Evolutionary conservation across 1,284 basidiomycete species (phyloP), one percentile per base, ranked within the genome.

Genomic region (Cryptococcus floricola): DNA sequence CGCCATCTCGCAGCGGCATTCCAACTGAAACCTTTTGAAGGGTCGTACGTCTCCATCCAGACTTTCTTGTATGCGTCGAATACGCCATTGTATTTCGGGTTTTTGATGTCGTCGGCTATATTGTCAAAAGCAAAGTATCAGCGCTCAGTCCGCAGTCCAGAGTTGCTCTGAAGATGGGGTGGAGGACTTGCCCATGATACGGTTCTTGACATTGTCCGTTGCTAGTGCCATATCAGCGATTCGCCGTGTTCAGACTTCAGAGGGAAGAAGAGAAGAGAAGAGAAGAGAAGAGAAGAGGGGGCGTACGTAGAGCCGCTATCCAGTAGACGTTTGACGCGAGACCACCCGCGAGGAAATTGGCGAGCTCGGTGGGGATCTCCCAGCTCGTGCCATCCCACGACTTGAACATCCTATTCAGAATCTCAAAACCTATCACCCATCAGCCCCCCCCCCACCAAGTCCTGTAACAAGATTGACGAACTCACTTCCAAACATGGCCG

Each of bases 401-500:
- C 49, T 62, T 60, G 63, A 77, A 77, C 48, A 72, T 48, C 23
- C 76, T 63, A 58, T 76, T 76, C 62, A 77, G 76, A 19, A 74
- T 56, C 59, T 77, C 75, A 58, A 76, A 77, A 12, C 74, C 73
- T 76, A 42, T 28, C 19, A 25, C 43, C 3, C 38, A 27, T 48
- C 16, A 13, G 28, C 19, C 19, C 19, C 19, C 19, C 19, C 19
- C 19, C 19, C 19, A 19, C 19, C 19, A 19, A 19, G 19, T 19
- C 19, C 19, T 19, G 9, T n/a, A 31, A 8, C n/a, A 12, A 25
- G 13, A 6, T 8, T 16, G 16, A 12, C 5, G 6, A 65, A 65
- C 69, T 60, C 52, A 73, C 75, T 70, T 39, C 74, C 75, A 60
- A 76, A 77, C 74, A 77, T 73, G 28, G 72, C 72, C 5, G 70